phyloP scores from a whole-genome alignment of 495 filamentous ascomycete genomes.

The Venustampulla echinocandica region DNA sequence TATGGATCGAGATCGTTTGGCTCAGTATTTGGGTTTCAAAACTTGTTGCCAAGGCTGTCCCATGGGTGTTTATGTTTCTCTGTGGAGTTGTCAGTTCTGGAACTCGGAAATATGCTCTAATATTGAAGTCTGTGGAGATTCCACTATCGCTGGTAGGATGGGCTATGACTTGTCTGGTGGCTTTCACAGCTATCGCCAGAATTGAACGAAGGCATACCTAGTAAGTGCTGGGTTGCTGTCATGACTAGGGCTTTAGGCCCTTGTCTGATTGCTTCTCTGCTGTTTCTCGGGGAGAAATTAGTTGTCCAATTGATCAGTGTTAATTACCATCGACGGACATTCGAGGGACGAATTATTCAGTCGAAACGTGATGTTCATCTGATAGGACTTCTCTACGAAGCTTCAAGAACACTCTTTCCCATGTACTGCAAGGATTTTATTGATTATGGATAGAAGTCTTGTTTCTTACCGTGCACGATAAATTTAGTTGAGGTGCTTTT shows the following conservation, averaged over 20 bases:
- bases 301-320: slow-evolving; percentile 89
- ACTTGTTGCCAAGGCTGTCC: slow-evolving; percentile 66
- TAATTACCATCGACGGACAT: slow-evolving; percentile 90
- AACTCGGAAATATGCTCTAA: slow-evolving; percentile 82
- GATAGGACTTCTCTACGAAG: slow-evolving; percentile 81
- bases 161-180: slow-evolving; percentile 68
- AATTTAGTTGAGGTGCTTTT: too few relatives aligned
- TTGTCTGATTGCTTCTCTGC: slow-evolving; percentile 60
- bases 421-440: slow-evolving; percentile 83
- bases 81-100: slow-evolving; percentile 85
- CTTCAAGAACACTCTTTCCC: slow-evolving; percentile 78
- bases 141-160: slow-evolving; percentile 81
- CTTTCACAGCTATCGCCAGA: slow-evolving; percentile 77
- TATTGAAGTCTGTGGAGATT: slow-evolving; percentile 71
- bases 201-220: background rate
- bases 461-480: too few relatives aligned
- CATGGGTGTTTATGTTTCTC: slow-evolving; percentile 75
- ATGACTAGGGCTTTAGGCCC: slow-evolving; percentile 69
- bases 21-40: slow-evolving; percentile 82
- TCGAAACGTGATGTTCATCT: slow-evolving; percentile 79
- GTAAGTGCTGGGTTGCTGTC: slow-evolving; percentile 32
- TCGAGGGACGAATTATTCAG: slow-evolving; percentile 74
- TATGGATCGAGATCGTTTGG: slow-evolving; percentile 92
- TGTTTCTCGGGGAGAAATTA: slow-evolving; percentile 72
- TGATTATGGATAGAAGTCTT: too few relatives aligned